Base-by-base conservation (phyloP, 768 basidiomycete genomes). In the Psilocybe subaeruginosa region DNA sequence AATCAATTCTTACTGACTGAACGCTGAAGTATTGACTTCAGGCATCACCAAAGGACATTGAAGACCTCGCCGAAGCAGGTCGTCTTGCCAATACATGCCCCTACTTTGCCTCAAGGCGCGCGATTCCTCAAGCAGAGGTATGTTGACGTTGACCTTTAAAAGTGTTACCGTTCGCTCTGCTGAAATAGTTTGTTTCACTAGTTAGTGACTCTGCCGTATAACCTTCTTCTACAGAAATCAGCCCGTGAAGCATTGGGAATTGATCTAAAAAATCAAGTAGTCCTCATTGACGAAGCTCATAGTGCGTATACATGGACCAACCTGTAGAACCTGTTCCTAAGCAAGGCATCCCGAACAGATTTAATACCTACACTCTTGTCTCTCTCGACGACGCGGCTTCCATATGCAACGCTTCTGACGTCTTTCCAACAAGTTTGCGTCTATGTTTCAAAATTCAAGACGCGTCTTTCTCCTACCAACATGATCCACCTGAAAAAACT, bases 261-360 rank as follows among this genome's bases (percentile, higher is more conserved):
- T 60, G 85, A 93, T 69, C 77, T 97, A 48, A 90, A 82, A 9
- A 84, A 89, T 68, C 94, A 97, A 67, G 80, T 98, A 16, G 85
- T 99, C 31, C 82, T 99, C 23, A 87, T 99, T 56, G 97, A 99
- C 69, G 97, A 99, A 77, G 97, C 97, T 0, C 97, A 99, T 74
- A 98, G 94, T 95, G 67, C 59, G 92, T 78, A 27, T 47, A 43
- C 11, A 35, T 7, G 2, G 33, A 35, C 11, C 11, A 7, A 7
- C 11, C 11, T 11, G 33, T 6, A 35, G 9, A 8, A 33, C 43
- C 23, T n/a, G 45, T 27, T 35, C 55, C 23, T 23, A 30, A 16
- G 60, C 35, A 46, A 39, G n/a, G 46, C n/a, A 11, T 8, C n/a
- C n/a, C 37, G 12, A 3, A 3, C 60, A 96, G 94, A 97, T 73